Conservation (phyloP, 208 protist genomes). For the Novymonas esmeraldas region DNA sequence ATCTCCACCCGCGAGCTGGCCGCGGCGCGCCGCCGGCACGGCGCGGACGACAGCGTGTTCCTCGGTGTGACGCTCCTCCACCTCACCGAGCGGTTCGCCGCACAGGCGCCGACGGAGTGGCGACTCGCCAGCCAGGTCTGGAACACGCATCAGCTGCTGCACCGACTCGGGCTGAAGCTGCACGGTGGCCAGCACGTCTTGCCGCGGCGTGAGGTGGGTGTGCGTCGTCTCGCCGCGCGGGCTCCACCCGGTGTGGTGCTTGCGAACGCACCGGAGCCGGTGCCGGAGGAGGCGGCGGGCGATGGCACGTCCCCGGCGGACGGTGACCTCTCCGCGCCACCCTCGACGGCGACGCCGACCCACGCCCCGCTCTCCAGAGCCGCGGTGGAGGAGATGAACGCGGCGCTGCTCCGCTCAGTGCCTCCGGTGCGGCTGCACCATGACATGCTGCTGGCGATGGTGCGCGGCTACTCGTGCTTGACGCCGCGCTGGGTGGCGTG, state of each 20-base stretch:
- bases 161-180: constrained; percentile 77
- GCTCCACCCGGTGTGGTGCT: constrained; percentile 20
- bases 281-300: too few relatives aligned
- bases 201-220: constrained; percentile 60
- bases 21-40: constrained; percentile 1
- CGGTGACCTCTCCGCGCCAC: too few relatives aligned
- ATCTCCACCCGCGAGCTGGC: constrained; percentile 40
- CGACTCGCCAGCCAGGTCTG: constrained; percentile 65
- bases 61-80: constrained; percentile 32
- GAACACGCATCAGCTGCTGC: constrained; percentile 84
- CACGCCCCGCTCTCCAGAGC: neutral
- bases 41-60: neutral
- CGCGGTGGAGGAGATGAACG: constrained; percentile 7
- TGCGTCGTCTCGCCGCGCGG: constrained; percentile 23
- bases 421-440: constrained; percentile 30
- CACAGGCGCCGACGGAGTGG: constrained; percentile 58
- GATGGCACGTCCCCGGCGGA: too few relatives aligned
- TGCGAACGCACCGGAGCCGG: constrained; percentile 9
- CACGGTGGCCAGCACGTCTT: constrained; percentile 37
- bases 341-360: neutral
- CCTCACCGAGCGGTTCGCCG: constrained; percentile 44
- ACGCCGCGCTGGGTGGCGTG: constrained; percentile 82
- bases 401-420: constrained; percentile 1
- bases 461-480: constrained; percentile 56
- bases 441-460: constrained; percentile 44